Evolutionary conservation across 768 basidiomycete genomes (phyloP), one percentile per base, ranked within the genome.

Genomic region (Lactarius trivialis): DNA sequence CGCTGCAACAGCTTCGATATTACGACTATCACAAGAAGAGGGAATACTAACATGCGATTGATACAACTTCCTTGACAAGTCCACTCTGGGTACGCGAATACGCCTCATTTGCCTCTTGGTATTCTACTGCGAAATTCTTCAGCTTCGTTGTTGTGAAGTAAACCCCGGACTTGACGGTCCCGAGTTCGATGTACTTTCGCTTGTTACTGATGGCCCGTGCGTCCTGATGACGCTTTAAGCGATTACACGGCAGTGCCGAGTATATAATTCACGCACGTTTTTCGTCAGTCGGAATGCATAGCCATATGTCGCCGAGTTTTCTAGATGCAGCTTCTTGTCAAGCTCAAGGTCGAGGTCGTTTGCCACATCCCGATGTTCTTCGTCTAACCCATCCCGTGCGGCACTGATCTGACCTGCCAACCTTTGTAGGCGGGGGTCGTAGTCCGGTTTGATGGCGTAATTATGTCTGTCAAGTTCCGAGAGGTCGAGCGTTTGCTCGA

Each of bases 251-350:
- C 36, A 56, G 6, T 48, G 21, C 11, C 39, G n/a, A 7, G 21
- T 17, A 33, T 3, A 34, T 30, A 7, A 24, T 24, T 14, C 7
- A 76, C 85, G 58, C 66, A 94, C 96, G 65, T 86, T 90, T 71
- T 97, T 95, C 1, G 95, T 95, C 49, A 98, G 72, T 30, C 97
- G 77, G 75, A 98, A 91, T 68, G 91, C 94, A 71, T 98, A 96
- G 2, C 94, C 93, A 70, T 96, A 92, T 1, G 85, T 82, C 60
- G 82, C 81, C 57, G 88, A 91, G 68, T 95, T 94, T 76, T 99
- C 97, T 32, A 99, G 77, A 73, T 98, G 97, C 12, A 98, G 74
- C 75, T 98, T 98, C 77, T 96, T 96, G 73, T 97, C 91, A 2
- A 93, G 81, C 17, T 96, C 93, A 11, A 99, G 68, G 9, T 79